These are phyloP conservation scores for Galeopsis tetrahit DNA, from an alignment of 257 asterid species.

Conservation along the genomic window DNA sequence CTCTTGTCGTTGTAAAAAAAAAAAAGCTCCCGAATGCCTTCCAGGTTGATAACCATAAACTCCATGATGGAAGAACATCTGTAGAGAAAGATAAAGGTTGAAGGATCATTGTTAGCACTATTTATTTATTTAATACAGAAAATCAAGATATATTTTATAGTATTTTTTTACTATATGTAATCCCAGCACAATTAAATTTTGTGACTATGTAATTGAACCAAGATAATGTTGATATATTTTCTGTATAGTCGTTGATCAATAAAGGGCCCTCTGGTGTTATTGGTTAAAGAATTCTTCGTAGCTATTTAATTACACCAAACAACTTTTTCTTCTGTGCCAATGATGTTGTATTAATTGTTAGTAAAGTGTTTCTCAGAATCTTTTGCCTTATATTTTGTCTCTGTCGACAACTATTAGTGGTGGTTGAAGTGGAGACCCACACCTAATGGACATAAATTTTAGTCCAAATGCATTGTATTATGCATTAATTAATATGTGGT, in stretches of 20 bases:
- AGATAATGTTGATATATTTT: slow-evolving; percentile 2
- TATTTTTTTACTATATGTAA: not conserved
- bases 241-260: slow-evolving; percentile 32
- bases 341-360: not conserved
- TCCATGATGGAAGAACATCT: slow-evolving; percentile 18
- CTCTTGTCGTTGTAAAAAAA: not conserved
- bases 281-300: not conserved
- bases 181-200: slow-evolving; percentile 6
- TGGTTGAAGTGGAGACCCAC: slow-evolving; percentile 23
- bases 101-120: not conserved
- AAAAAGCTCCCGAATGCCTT: not conserved
- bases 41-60: not conserved
- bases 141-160: not conserved
- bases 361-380: not conserved
- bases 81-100: slow-evolving; percentile 21
- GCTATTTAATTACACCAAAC: not conserved
- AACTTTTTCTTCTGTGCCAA: not conserved
- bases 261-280: not conserved
- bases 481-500: not conserved
- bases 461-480: not conserved
- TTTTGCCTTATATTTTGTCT: not conserved
- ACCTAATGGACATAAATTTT: not conserved
- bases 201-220: slow-evolving; percentile 14
- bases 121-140: not conserved
- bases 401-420: not conserved